Evolutionary conservation across 139 green algal species (phyloP), one percentile per base, ranked within the genome.

Genomic region (Coccomyxa sp.): DNA sequence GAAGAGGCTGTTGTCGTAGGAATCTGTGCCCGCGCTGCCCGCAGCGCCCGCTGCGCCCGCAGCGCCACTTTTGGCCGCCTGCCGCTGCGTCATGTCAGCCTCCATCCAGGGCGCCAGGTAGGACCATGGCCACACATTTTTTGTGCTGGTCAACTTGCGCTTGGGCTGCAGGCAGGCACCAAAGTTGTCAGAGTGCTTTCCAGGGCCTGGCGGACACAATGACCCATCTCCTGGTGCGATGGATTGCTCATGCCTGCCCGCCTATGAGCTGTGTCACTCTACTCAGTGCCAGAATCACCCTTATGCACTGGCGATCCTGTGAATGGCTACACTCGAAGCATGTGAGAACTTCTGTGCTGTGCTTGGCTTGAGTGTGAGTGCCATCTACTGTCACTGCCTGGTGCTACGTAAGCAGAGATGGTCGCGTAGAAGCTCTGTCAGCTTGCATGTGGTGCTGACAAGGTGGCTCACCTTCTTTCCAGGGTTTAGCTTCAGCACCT

Each of bases 81-180:
- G 9, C 10, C 35, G 33, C 16, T 10, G 33, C 24, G 10, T 40
- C 38, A 96, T 88, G 68, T 96, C 86, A 2, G 81, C 73, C 22
- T 86, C 79, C 54, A 98, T 91, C 54, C 90, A 92, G 0, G 90
- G 90, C 16, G 97, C 81, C n/a, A 98, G 83, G 55, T 91, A 79
- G 8, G 86, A 92, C 95, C 95, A 98, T 9, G 95, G 95, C 95
- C 95, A 98, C 3, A 98, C 93, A 34, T 97, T 87, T 27, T 90
- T 79, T 0, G 93, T 98, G 29, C 83, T 88, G 34, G 91, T 84
- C 68, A 86, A 86, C 40, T 80, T n/a, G 72, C 74, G 8, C 37
- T 83, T 68, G 78, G 50, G 18, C 50, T 64, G 50, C 18, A 12
- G 18, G 18, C 50, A 64, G 50, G 1, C 22, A 64, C 50, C 22